A percentile compares a stretch with the other conserved stretches of the same genome.
These are phyloP conservation scores for Cystobasidium pallidum DNA, from an alignment of 1,284 basidiomycete genomes.

Conservation along the genomic window DNA sequence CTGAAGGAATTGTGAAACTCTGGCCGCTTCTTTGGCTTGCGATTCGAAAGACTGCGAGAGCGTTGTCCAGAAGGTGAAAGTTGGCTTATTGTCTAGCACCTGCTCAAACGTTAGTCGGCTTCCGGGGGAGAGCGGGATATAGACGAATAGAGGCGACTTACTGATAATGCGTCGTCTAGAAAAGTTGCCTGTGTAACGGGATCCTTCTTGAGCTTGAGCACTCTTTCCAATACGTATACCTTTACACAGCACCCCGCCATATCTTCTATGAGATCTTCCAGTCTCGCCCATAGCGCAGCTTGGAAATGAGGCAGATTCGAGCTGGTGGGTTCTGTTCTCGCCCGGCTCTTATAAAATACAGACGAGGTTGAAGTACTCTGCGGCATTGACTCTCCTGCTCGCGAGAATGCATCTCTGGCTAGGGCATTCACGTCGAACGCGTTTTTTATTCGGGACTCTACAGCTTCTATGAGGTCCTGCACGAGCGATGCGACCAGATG, in stretches of 20 bases:
- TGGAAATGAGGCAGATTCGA: slow-evolving; percentile 79
- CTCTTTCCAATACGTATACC: slow-evolving; percentile 93
- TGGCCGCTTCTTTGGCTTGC: slow-evolving; percentile 68
- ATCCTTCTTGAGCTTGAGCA: slow-evolving; percentile 84
- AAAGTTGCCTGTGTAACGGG: slow-evolving; percentile 74
- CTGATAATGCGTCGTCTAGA: slow-evolving; percentile 88
- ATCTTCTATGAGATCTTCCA: slow-evolving; percentile 83
- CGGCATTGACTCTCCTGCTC: slow-evolving; percentile 32
- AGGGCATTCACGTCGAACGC: slow-evolving; percentile 85
- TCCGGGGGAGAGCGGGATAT: too few relatives aligned
- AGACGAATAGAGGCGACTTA: slow-evolving; percentile 54
- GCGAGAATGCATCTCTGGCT: slow-evolving; percentile 68
- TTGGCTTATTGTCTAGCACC: slow-evolving; percentile 86
- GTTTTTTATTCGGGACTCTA: slow-evolving; percentile 74
- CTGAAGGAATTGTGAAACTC: slow-evolving; percentile 80
- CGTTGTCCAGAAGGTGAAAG: slow-evolving; percentile 85
- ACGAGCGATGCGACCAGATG: slow-evolving; percentile 79
- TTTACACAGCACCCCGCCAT: slow-evolving; percentile 89
- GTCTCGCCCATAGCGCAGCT: slow-evolving; percentile 74
- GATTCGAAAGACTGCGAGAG: slow-evolving; percentile 77
- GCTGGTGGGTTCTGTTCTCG: slow-evolving; percentile 81
- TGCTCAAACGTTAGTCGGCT: slow-evolving; percentile 55
- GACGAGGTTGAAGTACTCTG: slow-evolving; percentile 25
- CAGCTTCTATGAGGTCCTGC: slow-evolving; percentile 77
- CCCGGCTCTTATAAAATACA: slow-evolving; percentile 71